A percentile compares a stretch with the other conserved stretches of the same genome.
Conservation (phyloP, 805 yeast genomes). For the Cyberlindnera misumaiensis region DNA sequence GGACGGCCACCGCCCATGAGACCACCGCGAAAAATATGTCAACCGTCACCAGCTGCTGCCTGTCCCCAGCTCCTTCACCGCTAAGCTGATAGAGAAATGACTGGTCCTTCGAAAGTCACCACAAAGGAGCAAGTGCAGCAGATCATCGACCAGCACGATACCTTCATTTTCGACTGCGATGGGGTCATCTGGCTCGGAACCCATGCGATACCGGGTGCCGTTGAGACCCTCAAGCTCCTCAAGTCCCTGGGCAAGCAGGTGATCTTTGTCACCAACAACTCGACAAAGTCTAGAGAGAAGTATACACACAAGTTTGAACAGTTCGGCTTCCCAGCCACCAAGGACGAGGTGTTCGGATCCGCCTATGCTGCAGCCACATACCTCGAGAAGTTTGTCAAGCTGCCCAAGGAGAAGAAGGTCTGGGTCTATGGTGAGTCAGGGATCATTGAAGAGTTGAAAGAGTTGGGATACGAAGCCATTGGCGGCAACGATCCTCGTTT, state of each 20-base stretch:
- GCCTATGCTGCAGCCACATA: conserved; percentile 90
- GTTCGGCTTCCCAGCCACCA: conserved; percentile 35
- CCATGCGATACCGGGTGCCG: conserved; percentile 68
- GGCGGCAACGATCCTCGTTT: conserved; percentile 80
- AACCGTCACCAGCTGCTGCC: too few relatives aligned
- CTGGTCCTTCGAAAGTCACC: conserved; percentile 38
- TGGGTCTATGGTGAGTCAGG: conserved; percentile 91
- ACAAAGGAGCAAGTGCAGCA: conserved; percentile 40
- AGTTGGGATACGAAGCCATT: conserved; percentile 64
- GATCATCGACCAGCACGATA: conserved; percentile 64
- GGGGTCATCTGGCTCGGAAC: conserved; percentile 95
- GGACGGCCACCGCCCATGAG: too few relatives aligned
- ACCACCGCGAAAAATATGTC: too few relatives aligned
- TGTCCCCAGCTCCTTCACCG: too few relatives aligned
- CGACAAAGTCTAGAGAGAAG: conserved; percentile 78
- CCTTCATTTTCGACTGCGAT: conserved; percentile 92
- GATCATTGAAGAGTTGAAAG: conserved; percentile 68
- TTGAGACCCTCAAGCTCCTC: conserved; percentile 66
- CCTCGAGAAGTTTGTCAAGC: conserved; percentile 63
- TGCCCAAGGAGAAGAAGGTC: conserved; percentile 71
- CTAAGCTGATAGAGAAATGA: conserved; percentile 2
- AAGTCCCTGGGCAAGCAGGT: conserved; percentile 51
- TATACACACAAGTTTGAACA: conserved; percentile 71
- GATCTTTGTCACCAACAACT: conserved; percentile 91
- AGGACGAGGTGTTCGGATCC: conserved; percentile 81